Conservation (phyloP, 805 yeast genomes). For the Kazachstania africana region DNA sequence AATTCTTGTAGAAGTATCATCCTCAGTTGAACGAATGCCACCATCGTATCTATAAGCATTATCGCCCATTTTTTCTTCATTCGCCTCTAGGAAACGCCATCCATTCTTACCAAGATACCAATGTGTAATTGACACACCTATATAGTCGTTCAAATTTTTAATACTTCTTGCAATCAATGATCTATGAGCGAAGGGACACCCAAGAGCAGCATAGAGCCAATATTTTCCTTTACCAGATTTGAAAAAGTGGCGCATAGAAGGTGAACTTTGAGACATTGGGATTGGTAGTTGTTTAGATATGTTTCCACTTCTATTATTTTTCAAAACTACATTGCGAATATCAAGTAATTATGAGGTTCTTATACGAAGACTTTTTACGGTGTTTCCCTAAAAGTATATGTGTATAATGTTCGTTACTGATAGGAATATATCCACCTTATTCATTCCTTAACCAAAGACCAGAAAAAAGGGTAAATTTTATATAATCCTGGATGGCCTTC, state of each 20-base stretch:
- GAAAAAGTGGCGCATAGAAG: constrained; percentile 49
- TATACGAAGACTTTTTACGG: too few species aligned
- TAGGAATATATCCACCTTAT: too few species aligned
- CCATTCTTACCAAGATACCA: constrained; percentile 82
- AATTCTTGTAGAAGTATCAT: constrained; percentile 8
- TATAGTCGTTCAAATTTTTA: constrained; percentile 54
- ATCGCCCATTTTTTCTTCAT: constrained; percentile 5
- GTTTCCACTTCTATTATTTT: too few species aligned
- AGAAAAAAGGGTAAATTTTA: too few species aligned
- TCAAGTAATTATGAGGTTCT: too few species aligned
- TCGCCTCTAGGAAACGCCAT: constrained; percentile 52
- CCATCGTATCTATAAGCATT: constrained; percentile 12
- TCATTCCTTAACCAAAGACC: too few species aligned
- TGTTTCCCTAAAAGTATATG: too few species aligned
- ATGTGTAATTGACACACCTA: constrained; percentile 69
- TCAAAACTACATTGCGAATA: too few species aligned
- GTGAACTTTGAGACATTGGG: too few species aligned
- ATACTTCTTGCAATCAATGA: constrained; percentile 58
- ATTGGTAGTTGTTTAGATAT: too few species aligned
- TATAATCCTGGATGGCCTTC: too few species aligned
- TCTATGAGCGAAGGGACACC: constrained; percentile 94
- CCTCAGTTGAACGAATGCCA: constrained; percentile 8
- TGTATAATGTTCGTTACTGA: too few species aligned
- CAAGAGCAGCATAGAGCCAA: constrained; percentile 76
- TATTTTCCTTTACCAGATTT: constrained; percentile 73